phyloP scores from a whole-genome alignment of 139 green algal genomes.

The Micractinium sp. region DNA sequence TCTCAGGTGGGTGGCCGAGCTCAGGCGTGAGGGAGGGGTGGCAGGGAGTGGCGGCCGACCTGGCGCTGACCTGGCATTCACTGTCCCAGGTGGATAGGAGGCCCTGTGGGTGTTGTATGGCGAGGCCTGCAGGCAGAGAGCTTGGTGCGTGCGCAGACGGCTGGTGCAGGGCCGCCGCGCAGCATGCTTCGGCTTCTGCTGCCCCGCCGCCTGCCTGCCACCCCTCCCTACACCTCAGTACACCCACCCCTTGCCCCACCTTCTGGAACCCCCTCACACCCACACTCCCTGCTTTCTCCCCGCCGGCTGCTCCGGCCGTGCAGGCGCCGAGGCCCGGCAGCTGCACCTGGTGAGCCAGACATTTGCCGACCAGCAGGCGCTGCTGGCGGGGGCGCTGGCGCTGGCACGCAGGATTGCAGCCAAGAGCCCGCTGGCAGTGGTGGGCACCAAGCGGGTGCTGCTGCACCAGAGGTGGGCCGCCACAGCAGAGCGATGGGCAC shows the following conservation, averaged over 20 bases:
- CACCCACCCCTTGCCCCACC: neutral
- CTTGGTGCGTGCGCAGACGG: no score
- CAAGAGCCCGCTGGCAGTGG: conserved; percentile 71
- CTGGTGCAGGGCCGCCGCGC: neutral
- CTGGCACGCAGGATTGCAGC: conserved; percentile 62
- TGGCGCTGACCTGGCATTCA: no score
- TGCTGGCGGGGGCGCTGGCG: conserved; percentile 46
- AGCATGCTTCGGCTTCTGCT: neutral
- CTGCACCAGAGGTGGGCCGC: conserved; percentile 53
- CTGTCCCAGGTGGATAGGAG: no score
- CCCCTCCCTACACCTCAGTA: neutral
- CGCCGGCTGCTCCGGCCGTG: neutral
- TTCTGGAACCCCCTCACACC: neutral
- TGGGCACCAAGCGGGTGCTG: conserved; percentile 86
- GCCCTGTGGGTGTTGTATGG: no score
- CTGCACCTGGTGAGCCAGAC: conserved; percentile 33
- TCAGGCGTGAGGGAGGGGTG: neutral
- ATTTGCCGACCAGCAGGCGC: neutral
- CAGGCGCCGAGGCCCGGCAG: conserved; percentile 26
- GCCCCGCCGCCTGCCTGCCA: neutral
- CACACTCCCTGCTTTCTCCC: no score
- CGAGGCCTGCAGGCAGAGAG: no score
- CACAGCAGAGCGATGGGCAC: no score
- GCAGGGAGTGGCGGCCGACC: neutral
- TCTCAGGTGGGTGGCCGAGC: conserved; percentile 29